phyloP scores from a whole-genome alignment of 148 eudicot species.

The Spergularia marina region DNA sequence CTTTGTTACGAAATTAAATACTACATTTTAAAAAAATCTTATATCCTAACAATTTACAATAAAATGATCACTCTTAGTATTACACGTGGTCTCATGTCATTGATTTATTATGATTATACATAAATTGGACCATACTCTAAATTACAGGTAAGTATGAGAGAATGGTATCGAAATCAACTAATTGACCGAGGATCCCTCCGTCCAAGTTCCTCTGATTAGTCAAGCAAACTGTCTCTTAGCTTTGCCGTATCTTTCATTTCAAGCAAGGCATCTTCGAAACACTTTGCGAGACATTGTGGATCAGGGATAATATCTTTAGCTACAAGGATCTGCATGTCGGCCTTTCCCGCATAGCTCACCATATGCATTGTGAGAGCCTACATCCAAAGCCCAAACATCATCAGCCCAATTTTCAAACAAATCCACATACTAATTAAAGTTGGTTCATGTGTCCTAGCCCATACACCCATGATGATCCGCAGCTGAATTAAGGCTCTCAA shows the following conservation, averaged over 20 bases:
- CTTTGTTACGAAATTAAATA: too few relatives aligned
- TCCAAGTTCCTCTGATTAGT: too few relatives aligned
- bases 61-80: too few relatives aligned
- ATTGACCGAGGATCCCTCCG: too few relatives aligned
- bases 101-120: too few relatives aligned
- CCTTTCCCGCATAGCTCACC: slow-evolving; percentile 76
- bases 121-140: too few relatives aligned
- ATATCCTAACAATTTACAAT: too few relatives aligned
- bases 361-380: slow-evolving; percentile 74
- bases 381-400: background rate
- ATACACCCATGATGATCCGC: background rate
- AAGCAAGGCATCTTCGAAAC: slow-evolving; percentile 64
- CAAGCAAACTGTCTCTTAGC: slow-evolving; percentile 1
- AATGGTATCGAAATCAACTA: too few relatives aligned
- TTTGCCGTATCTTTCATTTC: slow-evolving; percentile 59
- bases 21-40: too few relatives aligned
- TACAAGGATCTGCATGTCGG: slow-evolving; percentile 67
- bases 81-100: too few relatives aligned
- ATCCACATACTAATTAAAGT: background rate
- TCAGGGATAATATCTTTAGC: slow-evolving; percentile 76
- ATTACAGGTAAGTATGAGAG: too few relatives aligned
- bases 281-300: slow-evolving; percentile 55
- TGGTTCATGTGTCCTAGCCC: background rate
- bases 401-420: background rate
- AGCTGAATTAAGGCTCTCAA: too few relatives aligned